Evolutionary conservation across 1,139 yeast genomes (phyloP).

Genomic region (Kodamaea arcana): DNA sequence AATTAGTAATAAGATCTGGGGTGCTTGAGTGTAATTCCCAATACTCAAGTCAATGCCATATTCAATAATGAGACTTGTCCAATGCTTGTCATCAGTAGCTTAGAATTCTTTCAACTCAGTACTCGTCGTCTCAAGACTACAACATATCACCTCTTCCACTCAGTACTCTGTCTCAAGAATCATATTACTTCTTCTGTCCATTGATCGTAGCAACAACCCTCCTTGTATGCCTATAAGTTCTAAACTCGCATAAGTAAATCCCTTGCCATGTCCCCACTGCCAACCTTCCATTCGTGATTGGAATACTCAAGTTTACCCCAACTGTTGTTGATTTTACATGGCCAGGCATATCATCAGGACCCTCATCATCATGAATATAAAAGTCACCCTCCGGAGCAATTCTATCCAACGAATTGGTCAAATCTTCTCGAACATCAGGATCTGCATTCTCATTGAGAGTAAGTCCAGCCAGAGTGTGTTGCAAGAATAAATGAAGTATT

Average conservation of each 20-base stretch:
- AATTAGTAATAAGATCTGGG: no score
- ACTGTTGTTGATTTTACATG: slow-evolving; percentile 65
- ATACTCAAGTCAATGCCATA: no score
- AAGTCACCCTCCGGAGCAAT: slow-evolving; percentile 68
- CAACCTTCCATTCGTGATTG: slow-evolving; percentile 62
- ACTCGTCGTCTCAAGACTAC: no score
- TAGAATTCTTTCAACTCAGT: no score
- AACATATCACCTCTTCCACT: no score
- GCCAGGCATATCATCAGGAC: slow-evolving; percentile 81
- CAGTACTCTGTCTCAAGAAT: no score
- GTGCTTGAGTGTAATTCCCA: no score
- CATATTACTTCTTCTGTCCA: slow-evolving; percentile 43
- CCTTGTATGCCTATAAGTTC: slow-evolving; percentile 60
- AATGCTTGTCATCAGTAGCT: no score
- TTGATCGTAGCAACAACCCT: slow-evolving; percentile 70
- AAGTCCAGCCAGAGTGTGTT: slow-evolving; percentile 76
- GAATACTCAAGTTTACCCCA: slow-evolving; percentile 64
- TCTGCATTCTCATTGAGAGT: slow-evolving; percentile 79
- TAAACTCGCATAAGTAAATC: slow-evolving; percentile 68
- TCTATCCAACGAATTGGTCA: slow-evolving; percentile 58
- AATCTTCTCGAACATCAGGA: slow-evolving; percentile 68
- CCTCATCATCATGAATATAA: slow-evolving; percentile 69
- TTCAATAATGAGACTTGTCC: no score
- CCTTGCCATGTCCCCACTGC: slow-evolving; percentile 88
- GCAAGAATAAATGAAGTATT: slow-evolving; percentile 59